Base-by-base conservation (phyloP, 1,284 basidiomycete genomes). In the Retiboletus flavoniger region DNA sequence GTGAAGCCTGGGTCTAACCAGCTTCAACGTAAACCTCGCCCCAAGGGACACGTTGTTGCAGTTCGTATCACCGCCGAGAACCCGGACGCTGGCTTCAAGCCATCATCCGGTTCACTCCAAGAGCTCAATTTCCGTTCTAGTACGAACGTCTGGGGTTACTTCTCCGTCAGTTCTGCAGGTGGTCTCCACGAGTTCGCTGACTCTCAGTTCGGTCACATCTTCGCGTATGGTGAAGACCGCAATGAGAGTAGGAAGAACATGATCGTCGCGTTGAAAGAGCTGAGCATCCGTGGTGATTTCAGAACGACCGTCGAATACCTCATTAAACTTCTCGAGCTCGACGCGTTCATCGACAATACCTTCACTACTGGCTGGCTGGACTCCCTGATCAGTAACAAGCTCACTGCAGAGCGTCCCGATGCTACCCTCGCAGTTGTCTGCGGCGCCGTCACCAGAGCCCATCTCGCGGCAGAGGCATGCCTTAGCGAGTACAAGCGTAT, bases 31-130 rank as follows among this genome's bases (percentile, higher is more conserved):
- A 98, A 95, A 76, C 97, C 97, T 45, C 84, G 84, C 53, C 96
- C 97, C 56, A 98, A 98, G 75, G 97, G 97, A 34, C 97, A 99
- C 72, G 97, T 99, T 63, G 92, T 99, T 62, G 97, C 97, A 44
- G 97, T 98, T 63, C 95, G 97, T 71, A 99, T 99, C 74, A 99
- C 97, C 5, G 96, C 96, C 42, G 97, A 99, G 77, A 99, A 99
- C 75, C 97, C 97, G 21, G 97, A 99, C 69, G 96, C 96, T 16
- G 97, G 97, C n/a, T 99, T 99, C 84, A 99, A 99, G 76, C 97
- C 97, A 3, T 98, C 96, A 8, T 96, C 93, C 14, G 97, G 97
- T 66, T 89, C 91, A 41, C 79, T 99, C 13, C 95, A 98, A 71
- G 97, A 99, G 73, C 91, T 99, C 68, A 99, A 99, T 75, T 99